phyloP scores from a whole-genome alignment of 371 early-diverging fungal genomes.

The Lichtheimia corymbifera region DNA sequence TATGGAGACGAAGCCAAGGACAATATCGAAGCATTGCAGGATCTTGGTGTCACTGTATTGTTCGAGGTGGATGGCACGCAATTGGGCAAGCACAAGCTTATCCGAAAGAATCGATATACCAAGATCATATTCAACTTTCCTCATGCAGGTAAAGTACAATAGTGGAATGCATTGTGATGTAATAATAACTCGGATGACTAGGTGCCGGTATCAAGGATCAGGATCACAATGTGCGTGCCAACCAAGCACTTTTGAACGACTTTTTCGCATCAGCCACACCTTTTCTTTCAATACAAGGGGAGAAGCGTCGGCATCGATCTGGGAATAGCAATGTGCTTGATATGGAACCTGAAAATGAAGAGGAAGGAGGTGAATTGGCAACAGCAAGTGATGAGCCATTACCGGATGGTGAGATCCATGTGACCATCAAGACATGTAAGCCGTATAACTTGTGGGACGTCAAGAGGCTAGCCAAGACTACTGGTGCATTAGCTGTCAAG shows the following conservation, averaged over 20 bases:
- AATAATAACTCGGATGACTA: constrained; percentile 12
- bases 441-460: constrained; percentile 93
- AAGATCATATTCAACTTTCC: constrained; percentile 96
- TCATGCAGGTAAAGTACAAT: constrained; percentile 69
- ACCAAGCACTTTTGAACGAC: constrained; percentile 74
- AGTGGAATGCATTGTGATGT: background rate
- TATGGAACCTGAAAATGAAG: constrained; percentile 11
- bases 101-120: constrained; percentile 64
- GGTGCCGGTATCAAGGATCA: constrained; percentile 93
- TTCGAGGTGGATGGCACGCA: constrained; percentile 84
- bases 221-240: constrained; percentile 79
- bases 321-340: background rate
- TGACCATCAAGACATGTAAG: constrained; percentile 81
- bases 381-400: constrained; percentile 18
- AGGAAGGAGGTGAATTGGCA: constrained; percentile 6
- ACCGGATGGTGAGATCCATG: constrained; percentile 70
- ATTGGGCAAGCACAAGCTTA: constrained; percentile 54
- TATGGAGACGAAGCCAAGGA: constrained; percentile 74
- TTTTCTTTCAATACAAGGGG: constrained; percentile 42
- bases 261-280: constrained; percentile 72
- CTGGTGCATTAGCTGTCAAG: constrained; percentile 57
- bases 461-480: constrained; percentile 69
- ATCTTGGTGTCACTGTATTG: constrained; percentile 66
- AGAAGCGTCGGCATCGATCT: constrained; percentile 3
- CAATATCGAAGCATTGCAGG: constrained; percentile 60